phyloP scores from a whole-genome alignment of 139 green algal genomes.

The Tetradesmus obliquus region DNA sequence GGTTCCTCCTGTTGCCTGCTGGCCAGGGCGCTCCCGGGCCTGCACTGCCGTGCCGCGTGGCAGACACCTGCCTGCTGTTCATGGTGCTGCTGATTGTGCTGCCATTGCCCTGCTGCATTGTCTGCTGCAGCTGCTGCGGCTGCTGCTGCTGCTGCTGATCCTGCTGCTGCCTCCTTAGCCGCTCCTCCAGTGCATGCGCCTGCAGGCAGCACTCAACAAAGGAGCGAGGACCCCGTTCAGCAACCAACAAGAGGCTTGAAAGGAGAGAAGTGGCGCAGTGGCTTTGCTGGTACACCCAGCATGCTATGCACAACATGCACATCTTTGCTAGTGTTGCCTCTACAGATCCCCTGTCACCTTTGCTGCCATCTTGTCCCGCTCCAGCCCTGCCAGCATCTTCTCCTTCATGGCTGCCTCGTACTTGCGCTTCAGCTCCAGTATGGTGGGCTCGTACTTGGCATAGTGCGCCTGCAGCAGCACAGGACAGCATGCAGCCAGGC shows the following conservation, averaged over 20 bases:
- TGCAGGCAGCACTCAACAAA: neutral
- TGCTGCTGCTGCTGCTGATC: conserved; percentile 28
- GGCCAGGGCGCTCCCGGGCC: conserved; percentile 33
- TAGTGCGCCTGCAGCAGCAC: conserved; percentile 72
- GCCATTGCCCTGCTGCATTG: neutral
- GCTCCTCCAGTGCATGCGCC: conserved; percentile 51
- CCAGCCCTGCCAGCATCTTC: conserved; percentile 83
- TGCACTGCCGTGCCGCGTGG: neutral
- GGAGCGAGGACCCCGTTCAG: too few species aligned
- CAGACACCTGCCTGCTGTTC: conserved; percentile 18
- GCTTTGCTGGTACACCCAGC: neutral
- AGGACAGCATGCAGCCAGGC: neutral
- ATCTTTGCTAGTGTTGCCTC: neutral
- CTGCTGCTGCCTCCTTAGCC: conserved; percentile 26
- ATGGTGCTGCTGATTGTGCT: neutral
- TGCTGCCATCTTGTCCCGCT: conserved; percentile 73
- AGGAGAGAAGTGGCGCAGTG: neutral
- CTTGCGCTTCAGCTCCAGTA: conserved; percentile 86
- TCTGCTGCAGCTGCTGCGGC: conserved; percentile 20
- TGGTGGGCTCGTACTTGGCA: conserved; percentile 88
- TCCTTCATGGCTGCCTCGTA: conserved; percentile 91
- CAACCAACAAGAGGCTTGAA: neutral
- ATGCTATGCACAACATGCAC: neutral
- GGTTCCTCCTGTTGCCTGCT: conserved; percentile 58
- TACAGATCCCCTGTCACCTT: conserved; percentile 26